Conservation (phyloP, 2,329 filamentous ascomycete genomes). For the Cylindrodendrum hubeiense region DNA sequence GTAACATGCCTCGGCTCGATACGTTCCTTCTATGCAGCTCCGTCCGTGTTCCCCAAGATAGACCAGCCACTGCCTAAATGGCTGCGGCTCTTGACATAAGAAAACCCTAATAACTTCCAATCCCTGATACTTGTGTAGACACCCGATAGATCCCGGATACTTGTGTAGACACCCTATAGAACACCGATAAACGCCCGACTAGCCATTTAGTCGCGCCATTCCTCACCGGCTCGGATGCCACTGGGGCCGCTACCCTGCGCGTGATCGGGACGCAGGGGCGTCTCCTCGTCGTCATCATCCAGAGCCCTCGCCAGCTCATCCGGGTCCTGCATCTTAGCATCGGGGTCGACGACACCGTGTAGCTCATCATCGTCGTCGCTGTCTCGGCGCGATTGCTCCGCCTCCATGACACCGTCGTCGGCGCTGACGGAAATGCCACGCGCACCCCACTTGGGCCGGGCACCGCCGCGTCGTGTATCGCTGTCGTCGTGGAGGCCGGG, state of each 20-base stretch:
- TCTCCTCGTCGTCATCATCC: conserved; percentile 65
- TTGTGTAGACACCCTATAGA: conserved; percentile 16
- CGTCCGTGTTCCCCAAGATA: conserved; percentile 19
- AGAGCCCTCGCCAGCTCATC: conserved; percentile 73
- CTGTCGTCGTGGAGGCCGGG: conserved; percentile 58
- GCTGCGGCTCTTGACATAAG: conserved; percentile 22
- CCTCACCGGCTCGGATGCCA: conserved; percentile 60
- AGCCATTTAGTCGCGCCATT: conserved; percentile 56
- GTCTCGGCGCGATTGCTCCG: conserved; percentile 60
- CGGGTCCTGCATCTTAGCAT: conserved; percentile 75
- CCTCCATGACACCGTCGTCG: conserved; percentile 69
- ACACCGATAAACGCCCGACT: conserved; percentile 6
- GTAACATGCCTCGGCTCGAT: conserved; percentile 2
- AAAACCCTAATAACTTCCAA: conserved; percentile 14
- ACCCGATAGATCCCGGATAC: conserved; percentile 20
- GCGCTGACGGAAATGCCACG: conserved; percentile 76
- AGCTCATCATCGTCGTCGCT: conserved; percentile 62
- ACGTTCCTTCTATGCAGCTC: conserved; percentile 18
- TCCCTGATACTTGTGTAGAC: conserved; percentile 13
- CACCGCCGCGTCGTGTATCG: conserved; percentile 44
- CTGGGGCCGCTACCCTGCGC: conserved; percentile 47
- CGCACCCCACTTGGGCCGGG: conserved; percentile 70
- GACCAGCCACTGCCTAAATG: not conserved
- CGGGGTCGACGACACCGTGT: conserved; percentile 65
- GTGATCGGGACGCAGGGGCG: conserved; percentile 46